Base-by-base conservation (phyloP, 345 rosid species). In the Microcos paniculata region DNA sequence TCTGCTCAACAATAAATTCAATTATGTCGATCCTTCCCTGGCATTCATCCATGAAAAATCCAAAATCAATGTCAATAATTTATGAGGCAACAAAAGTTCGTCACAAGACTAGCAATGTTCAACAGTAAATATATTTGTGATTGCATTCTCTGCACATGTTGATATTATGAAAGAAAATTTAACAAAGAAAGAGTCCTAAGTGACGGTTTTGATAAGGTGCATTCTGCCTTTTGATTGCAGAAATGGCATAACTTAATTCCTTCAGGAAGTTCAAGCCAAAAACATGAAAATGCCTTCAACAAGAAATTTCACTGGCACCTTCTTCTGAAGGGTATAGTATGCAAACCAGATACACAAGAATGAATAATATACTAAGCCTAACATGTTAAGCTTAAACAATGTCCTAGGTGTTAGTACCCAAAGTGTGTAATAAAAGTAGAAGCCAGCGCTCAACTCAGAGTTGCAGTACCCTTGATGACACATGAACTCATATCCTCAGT, bases 1-100 rank as follows among this genome's bases (percentile, higher is more conserved):
- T 91, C 72, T 80, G 85, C 83, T 85, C 92, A 7, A 87, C 55
- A 51, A 90, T 62, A 77, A 80, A 85, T 82, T 96, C 98, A 13
- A 87, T 81, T 79, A 89, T 76, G 74, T 91, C 93, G 9, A 90
- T 79, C 86, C 90, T 84, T 30, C 86, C 86, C 97, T 91, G 82
- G 31, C 42, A 55, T 38, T 71, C 74, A 38, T 31, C 30, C 51
- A 57, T 43, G 21, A 62, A 56, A 18, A 51, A 59, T 35, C 16
- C 66, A 70, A 61, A 72, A 67, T 15, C 8, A 59, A 49, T 46
- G 61, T 55, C 58, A 73, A 56, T 53, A 66, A 58, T 23, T 19
- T 52, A 19, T 43, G 16, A n/a, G 38, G 56, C 16, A 40, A 43
- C 30, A 42, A 16, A 53, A 55, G 18, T 35, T 23, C 35, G 52